Percentiles rank a stretch among this genome's conserved stretches.
Conservation (phyloP, 2,329 filamentous ascomycete species). For the Alternaria infectoria region DNA sequence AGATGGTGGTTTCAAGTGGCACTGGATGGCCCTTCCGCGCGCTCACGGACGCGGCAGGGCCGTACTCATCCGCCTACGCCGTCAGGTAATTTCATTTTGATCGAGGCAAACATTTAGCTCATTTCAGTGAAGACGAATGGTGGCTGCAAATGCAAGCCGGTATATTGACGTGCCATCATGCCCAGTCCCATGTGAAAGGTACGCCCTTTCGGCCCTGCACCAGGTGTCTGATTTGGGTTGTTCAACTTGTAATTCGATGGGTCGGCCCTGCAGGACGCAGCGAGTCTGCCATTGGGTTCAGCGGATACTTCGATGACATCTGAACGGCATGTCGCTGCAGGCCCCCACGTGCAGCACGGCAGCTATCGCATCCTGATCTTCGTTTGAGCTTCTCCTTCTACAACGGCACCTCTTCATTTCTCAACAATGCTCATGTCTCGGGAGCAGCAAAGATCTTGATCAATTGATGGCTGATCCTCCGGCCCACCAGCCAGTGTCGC, state of each 20-base stretch:
- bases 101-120: slow-evolving; percentile 5
- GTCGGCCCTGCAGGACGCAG: not conserved
- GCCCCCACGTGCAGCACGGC: slow-evolving; percentile 14
- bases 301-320: not conserved
- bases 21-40: slow-evolving; percentile 25
- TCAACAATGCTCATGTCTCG: slow-evolving; percentile 7
- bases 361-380: slow-evolving; percentile 1
- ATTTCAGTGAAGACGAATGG: not conserved
- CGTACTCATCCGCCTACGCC: slow-evolving; percentile 23
- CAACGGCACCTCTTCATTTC: not conserved
- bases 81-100: slow-evolving; percentile 32
- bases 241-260: too few relatives aligned
- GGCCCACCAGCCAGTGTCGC: slow-evolving; percentile 29
- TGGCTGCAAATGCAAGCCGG: not conserved
- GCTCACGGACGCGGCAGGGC: slow-evolving; percentile 33
- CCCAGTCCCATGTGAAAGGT: not conserved
- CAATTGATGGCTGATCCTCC: slow-evolving; percentile 7
- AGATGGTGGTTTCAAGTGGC: slow-evolving; percentile 39
- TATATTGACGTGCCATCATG: not conserved
- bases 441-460: slow-evolving; percentile 2
- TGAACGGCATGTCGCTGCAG: slow-evolving; percentile 1
- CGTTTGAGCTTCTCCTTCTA: not conserved
- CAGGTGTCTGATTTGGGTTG: too few relatives aligned
- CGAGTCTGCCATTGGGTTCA: not conserved
- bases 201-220: slow-evolving; percentile 1